Percentiles rank a stretch among this genome's conserved stretches.
These are phyloP conservation scores for Pleurotus giganteus DNA, from an alignment of 768 basidiomycete species.

Conservation along the genomic window DNA sequence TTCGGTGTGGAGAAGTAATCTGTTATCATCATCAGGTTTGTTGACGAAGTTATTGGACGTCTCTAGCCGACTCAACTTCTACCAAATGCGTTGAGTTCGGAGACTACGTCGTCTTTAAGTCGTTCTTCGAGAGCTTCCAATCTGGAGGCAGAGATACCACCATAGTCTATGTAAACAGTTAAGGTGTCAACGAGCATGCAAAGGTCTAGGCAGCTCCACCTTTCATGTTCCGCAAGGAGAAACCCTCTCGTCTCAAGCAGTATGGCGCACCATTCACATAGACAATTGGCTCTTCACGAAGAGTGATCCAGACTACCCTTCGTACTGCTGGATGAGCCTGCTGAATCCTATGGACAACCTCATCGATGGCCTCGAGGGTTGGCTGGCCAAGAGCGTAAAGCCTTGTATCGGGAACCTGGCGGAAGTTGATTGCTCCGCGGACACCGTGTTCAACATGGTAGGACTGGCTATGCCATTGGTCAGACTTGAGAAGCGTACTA, in stretches of 20 bases:
- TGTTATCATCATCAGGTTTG: conserved; percentile 22
- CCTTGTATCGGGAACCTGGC: conserved; percentile 73
- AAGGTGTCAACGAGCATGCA: not conserved
- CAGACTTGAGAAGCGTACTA: conserved; percentile 88
- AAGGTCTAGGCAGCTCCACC: conserved; percentile 36
- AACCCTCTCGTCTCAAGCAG: conserved; percentile 82
- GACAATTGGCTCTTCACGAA: conserved; percentile 90
- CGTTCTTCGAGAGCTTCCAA: conserved; percentile 90
- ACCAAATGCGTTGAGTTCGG: conserved; percentile 80
- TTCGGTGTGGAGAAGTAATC: conserved; percentile 88
- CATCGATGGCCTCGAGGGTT: conserved; percentile 80
- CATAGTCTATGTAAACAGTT: conserved; percentile 63
- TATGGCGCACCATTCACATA: conserved; percentile 94
- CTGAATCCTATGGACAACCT: conserved; percentile 68
- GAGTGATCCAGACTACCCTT: conserved; percentile 83
- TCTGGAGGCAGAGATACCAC: conserved; percentile 89
- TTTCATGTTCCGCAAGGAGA: conserved; percentile 93
- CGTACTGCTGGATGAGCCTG: conserved; percentile 55
- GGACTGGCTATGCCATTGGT: conserved; percentile 83
- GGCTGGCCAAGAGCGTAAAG: conserved; percentile 96
- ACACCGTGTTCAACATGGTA: conserved; percentile 64
- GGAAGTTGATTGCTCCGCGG: conserved; percentile 94
- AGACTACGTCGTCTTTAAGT: conserved; percentile 81
- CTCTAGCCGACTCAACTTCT: conserved; percentile 63
- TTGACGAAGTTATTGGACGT: not conserved